Evolutionary conservation across 345 rosid genomes (phyloP).

Genomic region (Moricandia arvensis): DNA sequence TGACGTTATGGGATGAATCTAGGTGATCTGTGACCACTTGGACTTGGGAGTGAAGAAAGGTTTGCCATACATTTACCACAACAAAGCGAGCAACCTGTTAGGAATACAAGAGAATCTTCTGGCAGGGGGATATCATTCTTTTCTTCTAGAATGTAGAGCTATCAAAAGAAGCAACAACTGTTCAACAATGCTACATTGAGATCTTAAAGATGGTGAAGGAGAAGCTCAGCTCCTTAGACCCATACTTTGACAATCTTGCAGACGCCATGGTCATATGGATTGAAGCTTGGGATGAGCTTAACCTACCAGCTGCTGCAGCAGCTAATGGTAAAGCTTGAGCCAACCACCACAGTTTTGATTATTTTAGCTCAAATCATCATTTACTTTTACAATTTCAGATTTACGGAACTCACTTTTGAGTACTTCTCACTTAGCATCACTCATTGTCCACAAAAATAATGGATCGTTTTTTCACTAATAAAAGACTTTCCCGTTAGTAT

Average conservation of each 20-base stretch:
- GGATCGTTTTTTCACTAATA: constrained; percentile 10
- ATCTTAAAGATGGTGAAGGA: constrained; percentile 76
- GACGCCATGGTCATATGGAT: constrained; percentile 95
- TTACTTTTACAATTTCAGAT: constrained; percentile 2
- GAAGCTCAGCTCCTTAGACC: constrained; percentile 69
- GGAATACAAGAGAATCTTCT: too few species aligned
- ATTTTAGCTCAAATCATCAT: constrained; percentile 24
- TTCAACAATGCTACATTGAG: constrained; percentile 56
- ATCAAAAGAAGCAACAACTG: too few species aligned
- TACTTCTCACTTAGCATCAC: constrained; percentile 1
- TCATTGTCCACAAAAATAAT: not conserved
- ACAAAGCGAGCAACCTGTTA: too few species aligned
- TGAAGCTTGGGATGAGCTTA: constrained; percentile 94
- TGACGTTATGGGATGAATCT: too few species aligned
- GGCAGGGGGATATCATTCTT: too few species aligned
- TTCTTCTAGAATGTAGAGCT: too few species aligned
- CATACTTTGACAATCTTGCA: constrained; percentile 81
- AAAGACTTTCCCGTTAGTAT: not conserved
- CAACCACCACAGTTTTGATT: constrained; percentile 27
- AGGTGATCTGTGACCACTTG: too few species aligned
- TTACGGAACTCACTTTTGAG: constrained; percentile 18
- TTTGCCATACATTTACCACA: too few species aligned
- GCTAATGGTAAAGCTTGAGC: constrained; percentile 52
- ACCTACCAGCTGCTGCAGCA: constrained; percentile 44
- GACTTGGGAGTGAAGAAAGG: too few species aligned